Evolutionary conservation across 331 rosid species (phyloP), one percentile per base, ranked within the genome.

Genomic region (Rosa hybrid): DNA sequence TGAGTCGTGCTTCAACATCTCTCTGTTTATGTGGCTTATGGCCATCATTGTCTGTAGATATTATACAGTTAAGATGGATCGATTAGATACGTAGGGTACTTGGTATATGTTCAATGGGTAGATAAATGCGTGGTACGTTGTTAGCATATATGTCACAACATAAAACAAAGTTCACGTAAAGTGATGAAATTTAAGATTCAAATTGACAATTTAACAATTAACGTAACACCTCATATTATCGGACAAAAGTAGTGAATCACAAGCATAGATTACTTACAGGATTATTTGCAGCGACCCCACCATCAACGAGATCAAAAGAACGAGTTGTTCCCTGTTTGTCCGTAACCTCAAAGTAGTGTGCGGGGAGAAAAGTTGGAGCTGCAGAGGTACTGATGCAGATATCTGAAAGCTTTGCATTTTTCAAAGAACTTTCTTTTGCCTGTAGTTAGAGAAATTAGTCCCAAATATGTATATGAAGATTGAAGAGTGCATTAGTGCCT

Each of bases 251-350:
- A 56, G 12, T n/a, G 7, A 30, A 16, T 38, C 6, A 20, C 23
- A 67, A 18, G 20, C 6, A 7, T 17, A 16, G 42, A 6, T 67
- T 41, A 45, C 86, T 79, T 68, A 86, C 86, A 2, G 86, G 90
- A 77, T 87, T 87, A 70, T 82, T 84, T 18, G 84, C 86, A 1
- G 88, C 90, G 60, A 87, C 70, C 0, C 78, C 88, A 10, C 88
- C 90, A 39, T 87, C 88, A 6, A 84, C 17, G 21, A 87, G 83
- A 77, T 87, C 76, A 57, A 80, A 87, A 1, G 48, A 12, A 34
- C 76, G 83, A 23, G 78, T 59, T 0, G 11, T 86, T 21, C 84
- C 80, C 3, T 49, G 71, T 0, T 46, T 25, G 49, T 87, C 87
- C 23, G 49, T 62, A 2, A 81, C 80, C 38, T 81, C 76, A 17